Evolutionary conservation across 2,329 filamentous ascomycete genomes (phyloP).

Genomic region (Basipetospora chlamydospora): DNA sequence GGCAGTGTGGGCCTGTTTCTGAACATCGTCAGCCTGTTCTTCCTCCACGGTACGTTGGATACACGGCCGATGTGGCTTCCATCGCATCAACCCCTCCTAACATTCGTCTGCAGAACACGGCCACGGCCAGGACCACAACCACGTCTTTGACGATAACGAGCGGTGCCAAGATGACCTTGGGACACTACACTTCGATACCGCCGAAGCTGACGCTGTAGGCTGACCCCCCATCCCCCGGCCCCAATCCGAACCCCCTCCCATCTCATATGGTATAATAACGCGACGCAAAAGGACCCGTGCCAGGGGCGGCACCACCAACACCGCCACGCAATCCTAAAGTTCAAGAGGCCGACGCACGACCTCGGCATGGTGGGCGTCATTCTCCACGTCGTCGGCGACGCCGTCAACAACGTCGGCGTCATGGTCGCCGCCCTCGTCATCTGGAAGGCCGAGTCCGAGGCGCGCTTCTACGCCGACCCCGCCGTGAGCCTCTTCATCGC

Average conservation of each 20-base stretch:
- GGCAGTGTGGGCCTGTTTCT: conserved; percentile 51
- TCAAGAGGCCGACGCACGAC: conserved; percentile 31
- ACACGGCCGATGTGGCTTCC: too few relatives aligned
- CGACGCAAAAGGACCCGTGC: too few relatives aligned
- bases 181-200: too few relatives aligned
- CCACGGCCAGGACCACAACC: conserved; percentile 21
- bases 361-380: conserved; percentile 60
- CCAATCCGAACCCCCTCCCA: too few relatives aligned
- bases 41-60: conserved; percentile 51
- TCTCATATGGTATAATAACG: too few relatives aligned
- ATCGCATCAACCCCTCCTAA: too few relatives aligned
- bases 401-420: conserved; percentile 63
- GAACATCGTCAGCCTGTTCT: conserved; percentile 50
- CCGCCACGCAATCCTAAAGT: conserved; percentile 23
- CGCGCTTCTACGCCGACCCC: conserved; percentile 58
- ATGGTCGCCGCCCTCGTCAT: conserved; percentile 56
- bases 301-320: conserved; percentile 36
- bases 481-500: conserved; percentile 54
- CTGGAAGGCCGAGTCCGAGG: conserved; percentile 44
- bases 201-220: too few relatives aligned
- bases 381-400: conserved; percentile 57
- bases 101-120: conserved; percentile 16
- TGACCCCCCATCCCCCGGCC: too few relatives aligned
- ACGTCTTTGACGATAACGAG: conserved; percentile 11
- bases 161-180: conserved; percentile 10